Evolutionary conservation across 1,284 basidiomycete genomes (phyloP), one percentile per base, ranked within the genome.

Genomic region (Leccinum fallax): DNA sequence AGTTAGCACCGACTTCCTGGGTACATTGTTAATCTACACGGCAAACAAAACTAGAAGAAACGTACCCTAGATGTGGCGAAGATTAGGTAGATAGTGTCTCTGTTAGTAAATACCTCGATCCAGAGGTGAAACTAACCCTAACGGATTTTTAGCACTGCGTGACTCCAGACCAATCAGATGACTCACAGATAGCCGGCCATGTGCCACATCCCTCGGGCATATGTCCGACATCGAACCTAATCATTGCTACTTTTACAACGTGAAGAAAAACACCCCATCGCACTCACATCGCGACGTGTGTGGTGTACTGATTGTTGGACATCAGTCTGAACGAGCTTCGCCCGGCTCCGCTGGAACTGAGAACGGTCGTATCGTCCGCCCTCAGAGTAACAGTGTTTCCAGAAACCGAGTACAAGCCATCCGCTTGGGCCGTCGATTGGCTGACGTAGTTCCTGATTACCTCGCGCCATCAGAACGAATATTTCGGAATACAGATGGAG

Each of bases 361-460:
- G 69, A 10, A 66, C 62, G 4, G 75, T 75, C 1, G 66, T 71
- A 56, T 72, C 36, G 55, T 80, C 79, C 2, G 74, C 77, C 4
- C 75, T 71, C 49, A 80, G 64, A 38, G 81, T 77, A 58, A 86
- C 83, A 13, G 76, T 76, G 67, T 81, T 73, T 4, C 72, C 76
- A 36, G 76, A 77, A 1, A 83, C 75, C 55, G 75, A 84, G 13
- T 82, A 83, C 59, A 86, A 69, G 61, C 84, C 83, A 21, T 77
- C 65, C 24, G 69, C 67, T 46, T 68, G 61, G 0, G 85, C 84
- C 0, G 80, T 83, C 4, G 72, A 61, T 58, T 78, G 64, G 64
- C 76, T 65, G 49, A 86, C 83, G 63, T 86, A 87, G 63, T 84
- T 83, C 19, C 83, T 86, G 11, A 48, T 48, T 13, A 55, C 2